Base-by-base conservation (phyloP, 352 stramenopile species). In the Phytophthora sp. region DNA sequence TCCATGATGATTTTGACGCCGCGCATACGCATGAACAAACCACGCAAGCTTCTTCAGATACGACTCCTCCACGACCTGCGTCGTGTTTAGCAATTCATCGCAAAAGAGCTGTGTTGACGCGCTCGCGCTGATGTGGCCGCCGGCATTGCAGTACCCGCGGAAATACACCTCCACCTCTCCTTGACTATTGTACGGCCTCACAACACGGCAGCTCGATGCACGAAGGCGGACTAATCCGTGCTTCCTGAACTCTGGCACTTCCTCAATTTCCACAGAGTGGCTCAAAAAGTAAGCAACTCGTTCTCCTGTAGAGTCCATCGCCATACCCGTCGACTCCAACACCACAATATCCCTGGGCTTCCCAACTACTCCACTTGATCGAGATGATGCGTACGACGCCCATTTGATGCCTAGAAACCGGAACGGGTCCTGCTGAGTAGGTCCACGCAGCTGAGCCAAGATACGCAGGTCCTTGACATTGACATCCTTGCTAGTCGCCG, bases 1-100 rank as follows among this genome's bases (percentile, higher is more conserved):
- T 31, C n/a, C 28, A 6, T 54, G n/a, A 13, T 12, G 34, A 13
- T 61, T 44, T 21, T 54, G 53, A 43, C 51, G 55, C 35, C 52
- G 42, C 18, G 73, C 54, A 30, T 68, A 62, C n/a, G 60, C 38
- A 21, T 77, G 62, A 34, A 87, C 76, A 42, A 89, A 72, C 79
- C 79, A 88, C 48, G 69, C 79, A 4, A 91, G 67, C 55, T 91
- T 91, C 59, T 86, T 91, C 56, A 85, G 59, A 57, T 89, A 76
- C 15, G 75, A 72, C 50, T 77, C 84, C 42, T 89, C 77, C 21
- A 84, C 73, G 0, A 88, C 46, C 41, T 77, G 68, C n/a, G 73
- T 37, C 6, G 61, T 65, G 15, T 76, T 63, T 2, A 84, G 49
- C 49, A 89, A 61, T 15, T 31, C 50, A 0, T 84, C 74, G 34